Base-by-base conservation (phyloP, 192 early-diverging fungal genomes). In the Phycomyces nitens region DNA sequence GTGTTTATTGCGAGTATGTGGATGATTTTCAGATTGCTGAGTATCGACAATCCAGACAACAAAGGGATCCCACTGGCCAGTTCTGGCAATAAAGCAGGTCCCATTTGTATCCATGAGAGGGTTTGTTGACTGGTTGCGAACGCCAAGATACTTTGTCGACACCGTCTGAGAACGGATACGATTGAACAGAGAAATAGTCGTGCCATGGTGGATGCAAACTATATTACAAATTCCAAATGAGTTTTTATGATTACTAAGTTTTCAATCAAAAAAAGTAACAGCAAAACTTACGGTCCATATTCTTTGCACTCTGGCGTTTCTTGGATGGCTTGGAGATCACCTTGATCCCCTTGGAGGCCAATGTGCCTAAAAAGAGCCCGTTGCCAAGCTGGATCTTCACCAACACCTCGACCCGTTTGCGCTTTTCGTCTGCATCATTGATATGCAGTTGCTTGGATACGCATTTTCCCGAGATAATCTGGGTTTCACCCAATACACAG, bases 271-370 rank as follows among this genome's bases (percentile, higher is more conserved):
- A 54, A 11, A 16, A 2, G n/a, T 15, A 27, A 58, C 14, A 66
- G 18, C 5, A 38, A 5, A 20, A 70, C 71, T 79, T 77, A 80
- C 79, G 68, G 64, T 90, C 85, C 69, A 88, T 84, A 69, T 90
- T 90, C 70, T 93, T 92, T 7, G 84, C 79, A 53, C 86, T 92
- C 56, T 93, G 90, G 47, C 89, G 82, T 76, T 94, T 94, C 77
- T 93, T 94, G 55, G 88, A 90, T 3, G 95, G 94, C 73, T 97
- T 97, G 60, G 89, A 92, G 53, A 97, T 94, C 11, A 95, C 90
- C 54, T 89, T 91, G 62, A 97, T 88, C 9, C 87, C 86, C 41
- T 82, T 82, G 58, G 88, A 89, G 22, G 85, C 79, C 71, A 94
- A 89, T 49, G 83, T 83, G 39, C 85, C 84, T 22, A 90, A 70